phyloP scores from a whole-genome alignment of 2,329 filamentous ascomycete genomes.

The Penicillium sp. region DNA sequence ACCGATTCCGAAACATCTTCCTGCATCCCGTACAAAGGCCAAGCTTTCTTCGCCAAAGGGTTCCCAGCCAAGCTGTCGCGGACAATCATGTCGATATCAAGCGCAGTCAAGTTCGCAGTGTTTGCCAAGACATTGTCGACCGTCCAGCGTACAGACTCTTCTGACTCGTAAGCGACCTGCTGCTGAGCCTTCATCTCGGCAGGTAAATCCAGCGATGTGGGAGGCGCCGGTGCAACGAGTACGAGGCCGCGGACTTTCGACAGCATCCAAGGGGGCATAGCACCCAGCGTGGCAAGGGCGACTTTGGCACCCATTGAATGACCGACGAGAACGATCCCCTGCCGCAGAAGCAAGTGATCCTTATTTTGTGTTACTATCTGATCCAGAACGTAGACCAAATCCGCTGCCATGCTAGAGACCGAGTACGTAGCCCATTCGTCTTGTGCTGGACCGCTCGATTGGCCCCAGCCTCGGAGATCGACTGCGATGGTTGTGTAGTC shows the following conservation, averaged over 20 bases:
- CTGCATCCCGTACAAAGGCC: constrained; percentile 36
- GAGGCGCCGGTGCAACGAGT: too few relatives aligned
- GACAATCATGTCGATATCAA: constrained; percentile 20
- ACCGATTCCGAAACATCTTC: constrained; percentile 31
- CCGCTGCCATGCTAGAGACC: constrained; percentile 16
- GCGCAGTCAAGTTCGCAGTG: constrained; percentile 6
- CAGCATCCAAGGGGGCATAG: constrained; percentile 13
- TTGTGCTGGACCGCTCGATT: constrained; percentile 29
- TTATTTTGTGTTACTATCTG: constrained; percentile 17
- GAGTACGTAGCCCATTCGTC: constrained; percentile 27
- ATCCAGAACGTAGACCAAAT: constrained; percentile 12
- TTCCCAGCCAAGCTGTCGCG: constrained; percentile 32
- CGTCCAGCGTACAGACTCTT: constrained; percentile 31
- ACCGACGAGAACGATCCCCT: constrained; percentile 34
- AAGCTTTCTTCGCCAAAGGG: constrained; percentile 32
- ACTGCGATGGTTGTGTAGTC: constrained; percentile 27
- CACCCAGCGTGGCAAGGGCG: too few relatives aligned
- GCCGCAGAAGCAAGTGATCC: constrained; percentile 17
- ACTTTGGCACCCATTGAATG: constrained; percentile 48
- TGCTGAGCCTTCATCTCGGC: constrained; percentile 36
- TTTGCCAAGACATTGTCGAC: constrained; percentile 34
- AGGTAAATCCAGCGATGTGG: too few relatives aligned
- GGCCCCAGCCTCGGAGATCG: constrained; percentile 41
- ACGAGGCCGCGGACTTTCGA: constrained; percentile 3
- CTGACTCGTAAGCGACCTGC: constrained; percentile 31